These are phyloP conservation scores for Gastrolobium villosum DNA, from an alignment of 306 rosid genomes.

Conservation along the genomic window DNA sequence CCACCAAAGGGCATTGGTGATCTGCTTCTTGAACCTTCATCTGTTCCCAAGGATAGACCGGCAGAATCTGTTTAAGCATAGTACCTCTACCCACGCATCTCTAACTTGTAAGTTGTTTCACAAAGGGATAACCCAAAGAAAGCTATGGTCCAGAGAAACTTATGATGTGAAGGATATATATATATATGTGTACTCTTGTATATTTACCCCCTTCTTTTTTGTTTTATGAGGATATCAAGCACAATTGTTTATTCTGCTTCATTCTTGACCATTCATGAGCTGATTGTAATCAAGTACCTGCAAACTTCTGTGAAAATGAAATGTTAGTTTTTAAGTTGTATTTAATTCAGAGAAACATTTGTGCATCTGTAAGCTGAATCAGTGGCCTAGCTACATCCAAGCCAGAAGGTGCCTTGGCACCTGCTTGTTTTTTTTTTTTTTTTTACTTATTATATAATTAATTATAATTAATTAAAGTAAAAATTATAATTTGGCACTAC, in stretches of 20 bases:
- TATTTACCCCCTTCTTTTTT: background rate
- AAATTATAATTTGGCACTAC: too few relatives aligned
- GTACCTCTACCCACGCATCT: conserved; percentile 24
- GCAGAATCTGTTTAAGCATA: conserved; percentile 63
- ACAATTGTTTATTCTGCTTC: conserved; percentile 45
- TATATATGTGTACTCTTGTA: conserved; percentile 57
- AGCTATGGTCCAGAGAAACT: conserved; percentile 38
- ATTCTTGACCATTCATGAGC: conserved; percentile 67
- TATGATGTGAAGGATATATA: conserved; percentile 47
- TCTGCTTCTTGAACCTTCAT: conserved; percentile 61
- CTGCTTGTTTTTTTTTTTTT: too few relatives aligned
- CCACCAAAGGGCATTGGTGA: conserved; percentile 83
- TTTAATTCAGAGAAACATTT: background rate
- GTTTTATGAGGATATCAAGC: conserved; percentile 47
- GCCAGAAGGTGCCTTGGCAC: too few relatives aligned
- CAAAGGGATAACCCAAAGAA: conserved; percentile 30
- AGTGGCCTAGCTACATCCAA: too few relatives aligned
- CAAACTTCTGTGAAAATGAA: conserved; percentile 48
- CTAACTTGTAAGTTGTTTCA: conserved; percentile 41
- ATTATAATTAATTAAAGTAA: too few relatives aligned
- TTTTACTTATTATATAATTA: too few relatives aligned
- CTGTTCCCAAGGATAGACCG: conserved; percentile 63
- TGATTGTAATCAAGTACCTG: conserved; percentile 48
- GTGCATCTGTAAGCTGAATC: conserved; percentile 31
- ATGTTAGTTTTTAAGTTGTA: conserved; percentile 44